A percentile compares a stretch with the other conserved stretches of the same genome.
These are phyloP conservation scores for Gymnopilus dilepis DNA, from an alignment of 768 basidiomycete species.

Conservation along the genomic window DNA sequence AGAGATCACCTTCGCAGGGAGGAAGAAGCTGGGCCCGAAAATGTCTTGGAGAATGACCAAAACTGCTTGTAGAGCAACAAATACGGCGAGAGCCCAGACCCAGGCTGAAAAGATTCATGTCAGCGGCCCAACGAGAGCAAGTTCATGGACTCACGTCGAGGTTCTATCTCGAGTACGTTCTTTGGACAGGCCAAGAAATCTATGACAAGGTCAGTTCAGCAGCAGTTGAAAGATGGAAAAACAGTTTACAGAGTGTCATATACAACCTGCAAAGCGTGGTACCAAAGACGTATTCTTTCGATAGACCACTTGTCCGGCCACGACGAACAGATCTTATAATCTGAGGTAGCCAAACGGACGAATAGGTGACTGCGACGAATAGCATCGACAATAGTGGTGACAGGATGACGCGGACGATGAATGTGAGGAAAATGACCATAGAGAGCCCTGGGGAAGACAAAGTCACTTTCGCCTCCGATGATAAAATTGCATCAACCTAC, in stretches of 20 bases:
- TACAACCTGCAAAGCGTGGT: slow-evolving; percentile 75
- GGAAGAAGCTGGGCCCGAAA: slow-evolving; percentile 85
- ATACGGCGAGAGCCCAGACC: slow-evolving; percentile 60
- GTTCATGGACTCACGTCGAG: slow-evolving; percentile 56
- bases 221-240: background rate
- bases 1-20: slow-evolving; percentile 60
- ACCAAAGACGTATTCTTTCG: slow-evolving; percentile 75
- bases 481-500: slow-evolving; percentile 45
- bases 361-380: slow-evolving; percentile 73
- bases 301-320: slow-evolving; percentile 71
- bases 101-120: slow-evolving; percentile 50
- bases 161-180: slow-evolving; percentile 84
- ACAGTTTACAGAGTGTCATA: slow-evolving; percentile 71
- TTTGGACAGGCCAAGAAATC: slow-evolving; percentile 85
- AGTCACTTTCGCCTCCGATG: slow-evolving; percentile 13
- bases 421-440: slow-evolving; percentile 68
- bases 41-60: slow-evolving; percentile 73
- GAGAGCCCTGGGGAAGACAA: slow-evolving; percentile 56
- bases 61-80: slow-evolving; percentile 73
- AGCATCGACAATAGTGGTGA: slow-evolving; percentile 68
- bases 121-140: background rate
- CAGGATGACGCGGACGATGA: slow-evolving; percentile 77
- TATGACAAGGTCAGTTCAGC: slow-evolving; percentile 34
- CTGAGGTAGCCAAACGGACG: slow-evolving; percentile 85
- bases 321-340: slow-evolving; percentile 77